A percentile compares a stretch with the other conserved stretches of the same genome.
Conservation (phyloP, 495 filamentous ascomycete genomes). For the Penicillium turbatum region DNA sequence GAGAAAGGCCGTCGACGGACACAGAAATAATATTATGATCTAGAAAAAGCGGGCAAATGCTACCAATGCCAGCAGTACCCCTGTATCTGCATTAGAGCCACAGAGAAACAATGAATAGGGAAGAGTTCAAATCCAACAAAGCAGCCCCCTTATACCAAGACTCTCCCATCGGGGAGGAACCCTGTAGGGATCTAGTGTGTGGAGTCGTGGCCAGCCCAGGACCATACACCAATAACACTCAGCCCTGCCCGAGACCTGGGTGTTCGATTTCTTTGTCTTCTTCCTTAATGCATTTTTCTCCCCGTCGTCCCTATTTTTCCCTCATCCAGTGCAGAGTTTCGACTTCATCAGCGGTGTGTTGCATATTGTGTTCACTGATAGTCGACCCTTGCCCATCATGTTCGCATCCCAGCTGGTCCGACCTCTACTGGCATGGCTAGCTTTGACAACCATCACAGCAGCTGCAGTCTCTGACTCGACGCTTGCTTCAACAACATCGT, state of each 20-base stretch:
- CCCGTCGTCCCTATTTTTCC: background rate
- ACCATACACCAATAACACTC: background rate
- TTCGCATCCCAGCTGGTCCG: constrained; percentile 1
- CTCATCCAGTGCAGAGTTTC: background rate
- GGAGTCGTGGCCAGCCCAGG: background rate
- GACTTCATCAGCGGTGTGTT: background rate
- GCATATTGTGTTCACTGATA: background rate
- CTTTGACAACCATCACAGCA: constrained; percentile 2
- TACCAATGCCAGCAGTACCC: no score
- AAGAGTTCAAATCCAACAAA: no score
- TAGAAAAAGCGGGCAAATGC: no score
- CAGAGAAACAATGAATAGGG: no score
- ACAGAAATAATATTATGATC: no score
- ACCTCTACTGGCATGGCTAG: constrained; percentile 8
- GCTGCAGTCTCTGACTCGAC: background rate
- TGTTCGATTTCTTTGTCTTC: constrained; percentile 4
- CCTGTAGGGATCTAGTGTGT: background rate
- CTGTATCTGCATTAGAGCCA: no score
- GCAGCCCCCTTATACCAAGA: background rate
- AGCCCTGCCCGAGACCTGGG: background rate
- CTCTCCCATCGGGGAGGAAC: background rate
- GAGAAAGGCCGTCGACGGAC: no score
- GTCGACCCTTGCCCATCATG: constrained; percentile 3
- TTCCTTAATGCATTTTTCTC: background rate
- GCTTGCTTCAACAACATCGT: constrained; percentile 10